A percentile compares a stretch with the other conserved stretches of the same genome.
Evolutionary conservation across 148 eudicot genomes (phyloP).

Genomic region (Vaccinium vitisidaea): DNA sequence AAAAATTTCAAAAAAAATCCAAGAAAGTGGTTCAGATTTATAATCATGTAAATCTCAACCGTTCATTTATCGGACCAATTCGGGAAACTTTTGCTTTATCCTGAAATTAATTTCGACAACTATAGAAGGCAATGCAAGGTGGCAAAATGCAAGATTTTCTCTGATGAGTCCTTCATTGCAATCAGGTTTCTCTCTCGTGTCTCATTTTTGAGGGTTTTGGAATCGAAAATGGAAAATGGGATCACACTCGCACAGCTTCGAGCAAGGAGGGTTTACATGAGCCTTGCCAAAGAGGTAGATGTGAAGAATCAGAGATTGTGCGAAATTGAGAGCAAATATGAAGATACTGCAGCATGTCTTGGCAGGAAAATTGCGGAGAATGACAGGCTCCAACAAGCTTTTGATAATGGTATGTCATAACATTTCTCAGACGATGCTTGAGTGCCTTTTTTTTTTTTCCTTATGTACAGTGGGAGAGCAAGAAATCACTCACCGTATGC

Average conservation of each 20-base stretch:
- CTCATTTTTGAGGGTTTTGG: background rate
- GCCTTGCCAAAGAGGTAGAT: slow-evolving; percentile 30
- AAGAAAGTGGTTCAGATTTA: no score
- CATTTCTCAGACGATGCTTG: background rate
- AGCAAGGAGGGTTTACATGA: slow-evolving; percentile 23
- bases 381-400: slow-evolving; percentile 28
- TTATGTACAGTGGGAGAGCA: background rate
- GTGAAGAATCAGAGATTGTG: slow-evolving; percentile 29
- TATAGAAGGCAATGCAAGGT: background rate
- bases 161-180: background rate
- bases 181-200: background rate
- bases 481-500: no score
- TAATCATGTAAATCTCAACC: no score
- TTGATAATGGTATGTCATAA: slow-evolving; percentile 17
- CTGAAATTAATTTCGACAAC: no score
- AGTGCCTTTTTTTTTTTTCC: no score
- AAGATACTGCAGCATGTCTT: slow-evolving; percentile 22
- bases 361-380: slow-evolving; percentile 27
- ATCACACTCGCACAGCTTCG: slow-evolving; percentile 12
- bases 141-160: background rate
- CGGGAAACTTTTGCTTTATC: no score
- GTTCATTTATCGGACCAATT: no score
- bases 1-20: no score
- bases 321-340: slow-evolving; percentile 26
- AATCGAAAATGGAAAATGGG: slow-evolving; percentile 9